phyloP scores from a whole-genome alignment of 331 rosid genomes.

The Pyracantha coccinea region DNA sequence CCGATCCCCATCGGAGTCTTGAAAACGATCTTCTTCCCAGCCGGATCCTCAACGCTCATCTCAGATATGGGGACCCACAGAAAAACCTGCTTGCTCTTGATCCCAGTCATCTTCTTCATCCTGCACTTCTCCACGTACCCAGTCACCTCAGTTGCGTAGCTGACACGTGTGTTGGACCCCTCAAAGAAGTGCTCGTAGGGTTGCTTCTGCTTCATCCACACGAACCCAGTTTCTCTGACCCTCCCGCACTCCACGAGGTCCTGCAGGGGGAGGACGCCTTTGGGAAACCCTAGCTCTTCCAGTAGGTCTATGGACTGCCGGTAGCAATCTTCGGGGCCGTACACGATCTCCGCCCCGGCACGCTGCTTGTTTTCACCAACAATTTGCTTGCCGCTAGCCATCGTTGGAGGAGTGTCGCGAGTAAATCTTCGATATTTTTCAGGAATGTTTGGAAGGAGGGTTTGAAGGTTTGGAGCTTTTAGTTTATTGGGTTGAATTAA shows the following conservation, averaged over 20 bases:
- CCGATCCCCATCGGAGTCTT: slow-evolving; percentile 77
- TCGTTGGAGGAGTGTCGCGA: not conserved
- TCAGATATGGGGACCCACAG: slow-evolving; percentile 70
- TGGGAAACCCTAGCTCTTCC: slow-evolving; percentile 67
- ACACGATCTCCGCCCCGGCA: slow-evolving; percentile 56
- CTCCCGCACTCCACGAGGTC: slow-evolving; percentile 80
- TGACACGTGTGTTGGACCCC: slow-evolving; percentile 38
- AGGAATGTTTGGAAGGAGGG: not conserved
- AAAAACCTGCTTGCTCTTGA: slow-evolving; percentile 68
- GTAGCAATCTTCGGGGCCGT: slow-evolving; percentile 56
- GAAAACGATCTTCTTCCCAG: slow-evolving; percentile 39
- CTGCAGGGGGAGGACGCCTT: slow-evolving; percentile 64
- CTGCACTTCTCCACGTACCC: slow-evolving; percentile 56
- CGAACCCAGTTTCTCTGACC: slow-evolving; percentile 63
- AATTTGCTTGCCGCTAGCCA: not conserved
- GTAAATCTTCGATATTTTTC: not conserved
- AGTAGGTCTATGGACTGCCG: slow-evolving; percentile 45
- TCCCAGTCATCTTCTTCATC: slow-evolving; percentile 84
- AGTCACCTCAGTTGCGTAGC: slow-evolving; percentile 62
- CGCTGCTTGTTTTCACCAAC: slow-evolving; percentile 33
- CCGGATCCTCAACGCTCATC: slow-evolving; percentile 57
- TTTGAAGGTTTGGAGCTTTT: not conserved
- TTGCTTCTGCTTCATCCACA: slow-evolving; percentile 71
- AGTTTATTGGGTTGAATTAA: not conserved
- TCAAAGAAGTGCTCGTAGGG: slow-evolving; percentile 68